phyloP scores from a whole-genome alignment of 768 basidiomycete species.

The Psilocybe azurescens region DNA sequence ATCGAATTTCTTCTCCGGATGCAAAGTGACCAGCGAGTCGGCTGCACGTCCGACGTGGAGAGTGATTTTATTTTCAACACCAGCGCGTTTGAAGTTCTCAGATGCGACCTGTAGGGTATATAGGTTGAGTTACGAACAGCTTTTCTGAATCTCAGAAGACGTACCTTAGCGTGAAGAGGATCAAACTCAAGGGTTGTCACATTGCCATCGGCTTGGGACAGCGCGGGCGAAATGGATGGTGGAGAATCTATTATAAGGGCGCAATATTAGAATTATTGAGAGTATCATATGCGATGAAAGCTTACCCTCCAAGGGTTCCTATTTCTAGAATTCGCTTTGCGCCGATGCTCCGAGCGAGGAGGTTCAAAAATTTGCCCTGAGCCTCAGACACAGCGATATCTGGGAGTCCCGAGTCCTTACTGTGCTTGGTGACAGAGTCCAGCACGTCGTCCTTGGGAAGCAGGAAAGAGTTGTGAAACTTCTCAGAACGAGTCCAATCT shows the following conservation, averaged over 20 bases:
- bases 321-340: constrained; percentile 68
- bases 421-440: constrained; percentile 46
- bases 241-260: constrained; percentile 37
- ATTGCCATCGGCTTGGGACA: constrained; percentile 52
- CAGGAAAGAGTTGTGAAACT: constrained; percentile 62
- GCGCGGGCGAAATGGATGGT: constrained; percentile 50
- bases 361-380: constrained; percentile 62
- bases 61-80: constrained; percentile 50
- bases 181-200: constrained; percentile 53
- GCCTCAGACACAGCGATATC: constrained; percentile 56
- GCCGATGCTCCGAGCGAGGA: constrained; percentile 53
- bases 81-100: constrained; percentile 59
- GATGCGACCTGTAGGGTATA: constrained; percentile 49
- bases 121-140: not conserved
- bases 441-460: constrained; percentile 47
- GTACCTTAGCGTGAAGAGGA: constrained; percentile 51
- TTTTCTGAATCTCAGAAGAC: not conserved
- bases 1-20: constrained; percentile 57
- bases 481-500: constrained; percentile 56
- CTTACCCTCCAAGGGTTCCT: constrained; percentile 69
- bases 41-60: constrained; percentile 56
- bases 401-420: constrained; percentile 48
- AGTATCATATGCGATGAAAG: constrained; percentile 2
- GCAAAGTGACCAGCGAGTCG: constrained; percentile 51
- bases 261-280: not conserved